These are phyloP conservation scores for Dactylorhiza incarnata DNA, from an alignment of 106 monocot genomes.

Conservation along the genomic window DNA sequence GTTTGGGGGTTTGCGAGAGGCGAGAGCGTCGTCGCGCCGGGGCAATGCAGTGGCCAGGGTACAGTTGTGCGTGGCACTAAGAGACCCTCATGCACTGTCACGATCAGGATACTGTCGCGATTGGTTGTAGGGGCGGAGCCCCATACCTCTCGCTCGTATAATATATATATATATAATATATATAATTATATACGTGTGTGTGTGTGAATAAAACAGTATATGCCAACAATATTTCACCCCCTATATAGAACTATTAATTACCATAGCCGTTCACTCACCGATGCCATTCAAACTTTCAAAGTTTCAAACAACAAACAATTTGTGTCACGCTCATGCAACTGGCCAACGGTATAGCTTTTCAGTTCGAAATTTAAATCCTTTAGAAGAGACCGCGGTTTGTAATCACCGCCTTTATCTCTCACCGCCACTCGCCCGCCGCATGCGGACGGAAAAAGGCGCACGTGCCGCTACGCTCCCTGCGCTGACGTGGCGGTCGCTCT, in stretches of 20 bases:
- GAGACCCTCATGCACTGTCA: too few species aligned
- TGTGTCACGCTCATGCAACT: not conserved
- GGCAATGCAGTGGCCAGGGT: too few species aligned
- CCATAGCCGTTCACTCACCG: not conserved
- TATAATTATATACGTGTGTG: too few species aligned
- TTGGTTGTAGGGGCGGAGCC: too few species aligned
- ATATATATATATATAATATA: too few species aligned
- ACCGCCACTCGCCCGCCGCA: not conserved
- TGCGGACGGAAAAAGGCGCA: conserved; percentile 2
- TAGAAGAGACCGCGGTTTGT: not conserved
- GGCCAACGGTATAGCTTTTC: not conserved
- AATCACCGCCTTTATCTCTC: not conserved
- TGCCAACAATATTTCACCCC: too few species aligned
- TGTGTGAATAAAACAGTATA: too few species aligned
- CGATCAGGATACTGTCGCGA: too few species aligned
- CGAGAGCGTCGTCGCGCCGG: too few species aligned
- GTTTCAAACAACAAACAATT: not conserved
- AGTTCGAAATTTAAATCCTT: conserved; percentile 7
- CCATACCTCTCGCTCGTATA: too few species aligned
- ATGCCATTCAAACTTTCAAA: conserved; percentile 1
- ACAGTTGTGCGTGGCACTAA: too few species aligned
- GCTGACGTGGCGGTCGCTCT: not conserved
- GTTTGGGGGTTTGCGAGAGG: too few species aligned
- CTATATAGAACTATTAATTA: not conserved
- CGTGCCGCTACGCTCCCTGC: not conserved